Base-by-base conservation (phyloP, 192 early-diverging fungal genomes). In the Umbelopsis sp. region DNA sequence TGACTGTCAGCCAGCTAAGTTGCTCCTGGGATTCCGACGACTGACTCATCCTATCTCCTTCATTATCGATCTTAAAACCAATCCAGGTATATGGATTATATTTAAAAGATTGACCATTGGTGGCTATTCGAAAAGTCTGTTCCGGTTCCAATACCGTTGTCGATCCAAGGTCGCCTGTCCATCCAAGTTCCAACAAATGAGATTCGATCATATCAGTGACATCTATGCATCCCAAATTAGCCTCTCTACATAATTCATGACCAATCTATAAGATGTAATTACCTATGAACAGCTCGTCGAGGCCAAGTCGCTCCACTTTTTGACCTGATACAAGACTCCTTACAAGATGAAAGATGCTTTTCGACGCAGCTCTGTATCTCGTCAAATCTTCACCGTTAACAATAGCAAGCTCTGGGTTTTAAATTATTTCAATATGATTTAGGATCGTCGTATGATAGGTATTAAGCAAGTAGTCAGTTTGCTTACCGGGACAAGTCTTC, bases 221-320 rank as follows among this genome's bases (percentile, higher is more conserved):
- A 52, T 82, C 80, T 70, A 20, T 31, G 21, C 66, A 26, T 29
- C 0, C 12, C 9, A 36, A 50, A 44, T 52, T 45, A 68, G 3
- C 4, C 2, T 9, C 29, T 25, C 20, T 12, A 21, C 24, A 1
- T 25, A 36, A 9, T 49, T 1, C 17, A 25, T 20, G 24, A 45
- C 4, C 20, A 4, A 65, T 38, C 10, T 0, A 8, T 17, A 44
- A 67, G 1, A 4, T 5, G 2, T 20, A 50, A n/a, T 7, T 50
- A 70, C 68, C 70, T 12, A 82, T 66, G 26, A 82, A 82, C 1
- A 80, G 36, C 65, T 82, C 81, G 43, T 82, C 81, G 52, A 82
- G 44, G 22, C 81, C 81, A 31, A 81, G 68, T 10, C 75, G 51
- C 45, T 81, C 70, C 3, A 82, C 65, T n/a, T 77, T 66, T 76